phyloP scores from a whole-genome alignment of 1,139 yeast genomes.

The Lodderomyces orthopsilosis region DNA sequence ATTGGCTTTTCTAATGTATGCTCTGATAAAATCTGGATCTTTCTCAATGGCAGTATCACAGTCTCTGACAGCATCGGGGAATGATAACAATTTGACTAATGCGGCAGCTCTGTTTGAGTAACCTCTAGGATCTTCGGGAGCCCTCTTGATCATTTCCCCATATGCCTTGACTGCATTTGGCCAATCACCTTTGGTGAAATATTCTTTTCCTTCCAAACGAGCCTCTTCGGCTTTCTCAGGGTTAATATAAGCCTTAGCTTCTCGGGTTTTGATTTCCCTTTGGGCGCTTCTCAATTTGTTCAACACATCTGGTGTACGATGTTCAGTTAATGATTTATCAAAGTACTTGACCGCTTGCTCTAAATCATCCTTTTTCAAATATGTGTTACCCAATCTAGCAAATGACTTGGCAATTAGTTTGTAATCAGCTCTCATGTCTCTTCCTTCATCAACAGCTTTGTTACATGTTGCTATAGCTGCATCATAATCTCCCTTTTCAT shows the following conservation, averaged over 20 bases:
- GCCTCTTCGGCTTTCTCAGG: constrained; percentile 96
- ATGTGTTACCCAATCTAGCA: constrained; percentile 84
- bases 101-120: constrained; percentile 99
- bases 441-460: constrained; percentile 82
- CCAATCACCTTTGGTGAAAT: constrained; percentile 90
- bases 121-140: constrained; percentile 95
- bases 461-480: constrained; percentile 78
- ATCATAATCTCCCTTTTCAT: constrained; percentile 90
- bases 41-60: constrained; percentile 85
- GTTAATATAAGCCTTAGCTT: constrained; percentile 74
- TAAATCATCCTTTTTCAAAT: constrained; percentile 72
- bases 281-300: constrained; percentile 85
- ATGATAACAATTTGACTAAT: constrained; percentile 86
- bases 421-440: constrained; percentile 89
- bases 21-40: constrained; percentile 88
- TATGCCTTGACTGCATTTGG: constrained; percentile 94
- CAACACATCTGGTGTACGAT: constrained; percentile 92
- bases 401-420: constrained; percentile 89
- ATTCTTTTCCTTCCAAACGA: constrained; percentile 86
- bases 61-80: constrained; percentile 94
- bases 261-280: constrained; percentile 76
- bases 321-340: constrained; percentile 93
- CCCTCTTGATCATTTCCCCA: constrained; percentile 92
- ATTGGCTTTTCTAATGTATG: constrained; percentile 94
- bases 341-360: constrained; percentile 72